Conservation (phyloP, 1,284 basidiomycete genomes). For the Boletus hoseneyae region DNA sequence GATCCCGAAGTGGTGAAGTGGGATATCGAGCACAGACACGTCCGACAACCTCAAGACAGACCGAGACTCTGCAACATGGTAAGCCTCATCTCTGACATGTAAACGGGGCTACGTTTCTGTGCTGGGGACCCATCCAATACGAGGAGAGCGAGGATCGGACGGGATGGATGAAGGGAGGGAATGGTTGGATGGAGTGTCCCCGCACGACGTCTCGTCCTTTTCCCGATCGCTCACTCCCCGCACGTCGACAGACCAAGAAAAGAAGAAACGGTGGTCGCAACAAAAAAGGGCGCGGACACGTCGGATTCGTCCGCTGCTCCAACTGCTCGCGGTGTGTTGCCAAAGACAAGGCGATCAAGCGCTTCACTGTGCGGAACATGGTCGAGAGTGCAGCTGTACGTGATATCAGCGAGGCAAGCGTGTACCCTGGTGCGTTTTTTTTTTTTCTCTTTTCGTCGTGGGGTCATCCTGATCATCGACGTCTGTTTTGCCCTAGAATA, state of each 20-base stretch:
- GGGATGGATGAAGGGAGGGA: slow-evolving; percentile 11
- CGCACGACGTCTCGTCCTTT: not conserved
- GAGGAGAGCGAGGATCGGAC: not conserved
- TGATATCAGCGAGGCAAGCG: slow-evolving; percentile 95
- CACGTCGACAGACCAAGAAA: slow-evolving; percentile 82
- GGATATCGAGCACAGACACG: slow-evolving; percentile 14
- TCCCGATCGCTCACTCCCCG: slow-evolving; percentile 3
- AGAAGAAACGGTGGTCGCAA: slow-evolving; percentile 98
- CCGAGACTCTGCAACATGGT: slow-evolving; percentile 27
- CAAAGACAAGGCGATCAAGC: slow-evolving; percentile 99
- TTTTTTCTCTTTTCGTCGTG: slow-evolving; percentile 3
- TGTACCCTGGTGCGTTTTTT: slow-evolving; percentile 78
- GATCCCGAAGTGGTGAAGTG: slow-evolving; percentile 18
- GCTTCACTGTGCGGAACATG: slow-evolving; percentile 99
- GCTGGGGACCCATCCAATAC: slow-evolving; percentile 1
- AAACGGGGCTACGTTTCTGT: not conserved
- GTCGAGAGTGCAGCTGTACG: slow-evolving; percentile 97
- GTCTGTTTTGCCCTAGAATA: slow-evolving; percentile 62
- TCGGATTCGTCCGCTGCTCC: slow-evolving; percentile 91
- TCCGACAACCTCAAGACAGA: slow-evolving; percentile 21
- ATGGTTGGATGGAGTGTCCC: slow-evolving; percentile 15
- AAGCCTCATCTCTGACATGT: slow-evolving; percentile 17
- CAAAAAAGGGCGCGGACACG: slow-evolving; percentile 98
- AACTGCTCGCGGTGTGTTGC: slow-evolving; percentile 95
- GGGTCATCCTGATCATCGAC: no score